Evolutionary conservation across 305 asterid species (phyloP).

Genomic region (Ajuga reptans): DNA sequence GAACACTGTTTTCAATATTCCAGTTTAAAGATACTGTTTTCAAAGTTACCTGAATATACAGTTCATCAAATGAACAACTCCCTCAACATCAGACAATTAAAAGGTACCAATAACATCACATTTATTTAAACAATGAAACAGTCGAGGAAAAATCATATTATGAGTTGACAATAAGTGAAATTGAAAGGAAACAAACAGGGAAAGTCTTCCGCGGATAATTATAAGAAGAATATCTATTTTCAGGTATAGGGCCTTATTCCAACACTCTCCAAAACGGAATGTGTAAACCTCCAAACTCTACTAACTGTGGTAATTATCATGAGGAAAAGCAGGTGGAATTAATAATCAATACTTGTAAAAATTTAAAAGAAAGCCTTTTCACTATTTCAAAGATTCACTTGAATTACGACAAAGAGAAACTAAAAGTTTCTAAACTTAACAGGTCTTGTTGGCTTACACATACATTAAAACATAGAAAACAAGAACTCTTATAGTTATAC

Average conservation of each 20-base stretch:
- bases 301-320: not conserved
- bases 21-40: not conserved
- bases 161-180: not conserved
- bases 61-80: conserved; percentile 2
- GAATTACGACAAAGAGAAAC: not conserved
- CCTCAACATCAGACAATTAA: not conserved
- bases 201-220: not conserved
- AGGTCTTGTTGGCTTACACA: not conserved
- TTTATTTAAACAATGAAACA: not conserved
- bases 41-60: not conserved
- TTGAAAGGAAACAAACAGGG: not conserved
- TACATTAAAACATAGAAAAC: not conserved
- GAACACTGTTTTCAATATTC: not conserved
- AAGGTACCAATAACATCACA: not conserved
- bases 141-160: not conserved
- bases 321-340: not conserved
- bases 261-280: not conserved
- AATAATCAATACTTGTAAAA: not conserved
- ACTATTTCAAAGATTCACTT: not conserved
- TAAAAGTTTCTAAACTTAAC: not conserved
- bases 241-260: not conserved
- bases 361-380: not conserved
- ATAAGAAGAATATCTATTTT: not conserved
- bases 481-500: not conserved
- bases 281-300: not conserved